Base-by-base conservation (phyloP, 75 land plant species). In the Cryptomeria japonica region DNA sequence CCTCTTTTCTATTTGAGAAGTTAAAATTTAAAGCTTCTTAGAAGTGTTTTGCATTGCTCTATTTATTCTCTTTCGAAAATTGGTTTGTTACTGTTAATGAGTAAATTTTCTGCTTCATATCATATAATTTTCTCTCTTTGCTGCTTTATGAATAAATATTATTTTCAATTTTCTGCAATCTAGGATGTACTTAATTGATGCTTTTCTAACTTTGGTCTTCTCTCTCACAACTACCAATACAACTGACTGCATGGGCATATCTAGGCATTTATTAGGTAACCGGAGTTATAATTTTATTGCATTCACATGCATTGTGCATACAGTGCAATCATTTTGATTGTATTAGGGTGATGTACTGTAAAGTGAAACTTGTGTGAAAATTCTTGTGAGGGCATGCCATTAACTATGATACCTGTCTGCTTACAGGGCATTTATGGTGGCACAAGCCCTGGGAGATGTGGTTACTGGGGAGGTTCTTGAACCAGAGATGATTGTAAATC, bases 391-490 rank as follows among this genome's bases (percentile, higher is more conserved):
- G 80, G 7, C 34, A 10, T 77, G 85, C 87, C 3, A 39, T 75
- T 34, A 37, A 82, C 14, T 82, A 44, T 82, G 44, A 44, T n/a
- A 28, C 49, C 15, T 84, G 36, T 38, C 15, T 15, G 87, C 15
- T 87, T 77, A 18, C 89, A 97, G 99, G 90, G 95, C 97, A 70
- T 97, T 93, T 79, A 91, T 95, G 86, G 97, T 97, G 25, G 99
- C 96, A 25, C 96, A 97, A 88, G 88, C 93, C 49, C 55, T 98
- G 47, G 99, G 97, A 41, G 99, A 98, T 84, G 82, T 98, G 58
- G 87, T 97, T 73, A 89, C 88, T 73, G 99, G 99, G 19, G 99
- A 98, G 39, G 28, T 89, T 2, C 86, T 85, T 46, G 99, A 98
- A 87, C 99, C 99, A 58, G 99, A 98, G 84, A 94, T 98, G 14